Evolutionary conservation across 1,284 basidiomycete genomes (phyloP).

Genomic region (Malassezia dermatis): DNA sequence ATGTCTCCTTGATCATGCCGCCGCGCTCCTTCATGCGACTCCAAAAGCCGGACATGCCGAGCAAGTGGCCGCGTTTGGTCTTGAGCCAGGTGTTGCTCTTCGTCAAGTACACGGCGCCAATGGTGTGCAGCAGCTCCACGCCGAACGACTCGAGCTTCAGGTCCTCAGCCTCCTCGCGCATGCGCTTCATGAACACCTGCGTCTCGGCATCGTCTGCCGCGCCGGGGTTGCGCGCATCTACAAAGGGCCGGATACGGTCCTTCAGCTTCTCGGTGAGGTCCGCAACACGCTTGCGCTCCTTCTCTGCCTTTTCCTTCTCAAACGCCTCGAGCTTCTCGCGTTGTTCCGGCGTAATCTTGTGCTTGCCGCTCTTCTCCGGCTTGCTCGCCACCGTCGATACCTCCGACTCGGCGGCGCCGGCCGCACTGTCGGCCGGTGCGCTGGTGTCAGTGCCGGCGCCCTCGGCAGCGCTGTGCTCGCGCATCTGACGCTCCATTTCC

Average conservation of each 20-base stretch:
- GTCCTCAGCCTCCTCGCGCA: slow-evolving; percentile 82
- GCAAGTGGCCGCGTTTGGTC: slow-evolving; percentile 58
- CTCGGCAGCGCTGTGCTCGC: slow-evolving; percentile 26
- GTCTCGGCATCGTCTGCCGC: slow-evolving; percentile 69
- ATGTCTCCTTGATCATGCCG: slow-evolving; percentile 54
- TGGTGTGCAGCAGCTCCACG: slow-evolving; percentile 61
- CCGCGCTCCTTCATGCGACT: slow-evolving; percentile 90
- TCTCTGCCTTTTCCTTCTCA: slow-evolving; percentile 46
- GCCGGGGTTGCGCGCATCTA: slow-evolving; percentile 67
- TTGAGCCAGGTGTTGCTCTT: slow-evolving; percentile 89
- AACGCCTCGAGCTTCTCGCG: slow-evolving; percentile 41
- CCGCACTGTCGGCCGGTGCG: slow-evolving; percentile 23
- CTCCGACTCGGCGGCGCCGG: slow-evolving; percentile 20
- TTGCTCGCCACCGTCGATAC: slow-evolving; percentile 26
- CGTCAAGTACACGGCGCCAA: slow-evolving; percentile 69
- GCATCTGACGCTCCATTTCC: slow-evolving; percentile 67
- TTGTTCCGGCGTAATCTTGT: slow-evolving; percentile 70
- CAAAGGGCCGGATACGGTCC: slow-evolving; percentile 46
- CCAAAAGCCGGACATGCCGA: slow-evolving; percentile 79
- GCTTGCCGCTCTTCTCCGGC: slow-evolving; percentile 50
- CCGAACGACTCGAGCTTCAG: slow-evolving; percentile 97
- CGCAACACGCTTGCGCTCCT: slow-evolving; percentile 40
- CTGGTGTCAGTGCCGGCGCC: slow-evolving; percentile 16
- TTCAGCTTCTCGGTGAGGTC: slow-evolving; percentile 44
- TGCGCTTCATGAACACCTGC: slow-evolving; percentile 58